Evolutionary conservation across 176 grass and related monocot genomes (phyloP), one percentile per base, ranked within the genome.

Genomic region (Oryza longistaminata): DNA sequence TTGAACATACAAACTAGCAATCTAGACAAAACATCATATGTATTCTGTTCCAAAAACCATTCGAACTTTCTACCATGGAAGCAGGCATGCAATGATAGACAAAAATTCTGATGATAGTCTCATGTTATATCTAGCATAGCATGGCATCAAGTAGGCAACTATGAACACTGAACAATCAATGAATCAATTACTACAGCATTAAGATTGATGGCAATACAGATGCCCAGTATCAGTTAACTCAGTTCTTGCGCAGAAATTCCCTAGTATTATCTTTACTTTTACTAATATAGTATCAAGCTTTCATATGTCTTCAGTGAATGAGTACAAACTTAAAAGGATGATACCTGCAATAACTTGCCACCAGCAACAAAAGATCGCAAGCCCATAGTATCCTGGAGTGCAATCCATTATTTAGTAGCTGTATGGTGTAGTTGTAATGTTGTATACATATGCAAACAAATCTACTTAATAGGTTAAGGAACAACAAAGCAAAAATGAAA

Each of bases 281-380:
- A 77, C 17, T 77, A 64, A 49, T 62, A 77, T 22, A 42, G 27
- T 78, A 73, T 43, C 53, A 12, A 78, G 6, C 10, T 70, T 24
- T 21, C 78, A 85, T 49, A 43, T 85, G 27, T 77, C 16, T 10
- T 42, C 71, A 77, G 15, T 34, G 16, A 83, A 67, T 70, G 10
- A 85, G 55, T 44, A 44, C 19, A 25, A 64, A 75, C 52, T 15
- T 52, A 73, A 82, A 80, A 44, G 50, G 4, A 53, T 72, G 42
- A 58, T 82, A 98, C 96, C 93, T 98, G 93, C 81, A 98, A 88
- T 58, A 98, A 80, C 94, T 88, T 98, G 12, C 96, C 96, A 55
- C 86, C 91, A 73, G 93, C 83, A 77, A 92, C 86, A 79, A 98
- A 98, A 87, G 96, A 98, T 42, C 89, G 91, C 81, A 98, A 81